phyloP scores from a whole-genome alignment of 257 asterid species.

The Scutellaria galericulata region DNA sequence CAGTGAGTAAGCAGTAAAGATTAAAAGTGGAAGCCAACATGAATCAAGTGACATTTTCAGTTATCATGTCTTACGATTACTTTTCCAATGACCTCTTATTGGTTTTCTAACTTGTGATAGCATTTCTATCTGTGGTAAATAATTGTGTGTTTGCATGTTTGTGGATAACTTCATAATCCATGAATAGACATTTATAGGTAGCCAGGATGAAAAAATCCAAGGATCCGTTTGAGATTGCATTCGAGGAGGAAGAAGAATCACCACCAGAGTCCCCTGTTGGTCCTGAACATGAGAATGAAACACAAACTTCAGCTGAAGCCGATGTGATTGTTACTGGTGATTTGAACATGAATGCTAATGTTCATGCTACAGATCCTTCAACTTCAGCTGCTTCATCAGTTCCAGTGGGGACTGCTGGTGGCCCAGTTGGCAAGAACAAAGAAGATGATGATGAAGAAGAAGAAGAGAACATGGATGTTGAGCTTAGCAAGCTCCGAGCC shows the following conservation, averaged over 20 bases:
- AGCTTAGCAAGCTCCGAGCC: conserved; percentile 68
- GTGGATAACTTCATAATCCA: conserved; percentile 4
- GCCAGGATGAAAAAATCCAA: conserved; percentile 76
- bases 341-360: conserved; percentile 41
- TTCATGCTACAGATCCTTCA: conserved; percentile 50
- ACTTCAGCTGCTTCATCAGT: conserved; percentile 40
- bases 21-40: not conserved
- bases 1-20: not conserved
- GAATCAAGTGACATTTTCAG: not conserved
- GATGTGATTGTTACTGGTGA: conserved; percentile 42
- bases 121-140: not conserved
- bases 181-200: conserved; percentile 28
- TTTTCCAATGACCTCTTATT: not conserved
- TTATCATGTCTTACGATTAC: not conserved
- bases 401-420: conserved; percentile 50
- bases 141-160: not conserved
- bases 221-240: conserved; percentile 92
- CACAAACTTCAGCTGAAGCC: conserved; percentile 54
- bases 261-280: conserved; percentile 89
- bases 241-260: conserved; percentile 88
- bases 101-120: not conserved
- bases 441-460: conserved; percentile 97
- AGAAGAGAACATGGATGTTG: conserved; percentile 89
- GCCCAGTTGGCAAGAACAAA: conserved; percentile 60
- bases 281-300: conserved; percentile 59